phyloP scores from a whole-genome alignment of 805 yeast species.

The Peterozyma toletana region DNA sequence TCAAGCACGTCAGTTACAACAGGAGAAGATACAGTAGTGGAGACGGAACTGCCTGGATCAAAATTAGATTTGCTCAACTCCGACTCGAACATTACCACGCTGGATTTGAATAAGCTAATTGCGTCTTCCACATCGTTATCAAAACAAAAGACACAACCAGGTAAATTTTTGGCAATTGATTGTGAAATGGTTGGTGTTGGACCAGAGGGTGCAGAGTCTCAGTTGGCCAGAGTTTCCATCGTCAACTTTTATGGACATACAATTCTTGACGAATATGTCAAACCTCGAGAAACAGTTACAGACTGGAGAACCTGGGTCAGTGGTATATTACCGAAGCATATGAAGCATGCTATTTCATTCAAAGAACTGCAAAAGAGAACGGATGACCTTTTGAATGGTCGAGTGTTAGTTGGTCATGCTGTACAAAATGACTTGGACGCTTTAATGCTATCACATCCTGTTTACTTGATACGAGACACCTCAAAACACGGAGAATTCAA shows the following conservation, averaged over 20 bases:
- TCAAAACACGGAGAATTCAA: constrained; percentile 54
- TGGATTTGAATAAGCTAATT: not conserved
- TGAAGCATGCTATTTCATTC: constrained; percentile 62
- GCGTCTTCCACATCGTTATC: not conserved
- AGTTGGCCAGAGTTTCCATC: constrained; percentile 78
- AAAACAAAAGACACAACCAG: constrained; percentile 37
- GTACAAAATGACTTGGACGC: constrained; percentile 71
- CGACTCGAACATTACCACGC: not conserved
- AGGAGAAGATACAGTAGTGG: no score
- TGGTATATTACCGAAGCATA: constrained; percentile 68
- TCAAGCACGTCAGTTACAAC: no score
- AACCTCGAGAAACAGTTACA: constrained; percentile 67
- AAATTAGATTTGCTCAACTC: constrained; percentile 1
- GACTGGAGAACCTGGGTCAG: constrained; percentile 94
- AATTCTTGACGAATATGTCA: constrained; percentile 67
- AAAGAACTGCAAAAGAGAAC: constrained; percentile 58
- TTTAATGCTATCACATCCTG: constrained; percentile 62
- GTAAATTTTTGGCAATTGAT: constrained; percentile 77
- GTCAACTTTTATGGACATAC: constrained; percentile 77
- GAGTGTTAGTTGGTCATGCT: constrained; percentile 79
- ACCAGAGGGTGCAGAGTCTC: constrained; percentile 58
- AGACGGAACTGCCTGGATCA: no score
- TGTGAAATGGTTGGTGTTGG: constrained; percentile 96
- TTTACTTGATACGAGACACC: constrained; percentile 63
- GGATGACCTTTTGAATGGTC: constrained; percentile 42